Percentiles rank a stretch among this genome's conserved stretches.
phyloP scores from a whole-genome alignment of 2,329 filamentous ascomycete species.

The Cladosporium cucumerinum region DNA sequence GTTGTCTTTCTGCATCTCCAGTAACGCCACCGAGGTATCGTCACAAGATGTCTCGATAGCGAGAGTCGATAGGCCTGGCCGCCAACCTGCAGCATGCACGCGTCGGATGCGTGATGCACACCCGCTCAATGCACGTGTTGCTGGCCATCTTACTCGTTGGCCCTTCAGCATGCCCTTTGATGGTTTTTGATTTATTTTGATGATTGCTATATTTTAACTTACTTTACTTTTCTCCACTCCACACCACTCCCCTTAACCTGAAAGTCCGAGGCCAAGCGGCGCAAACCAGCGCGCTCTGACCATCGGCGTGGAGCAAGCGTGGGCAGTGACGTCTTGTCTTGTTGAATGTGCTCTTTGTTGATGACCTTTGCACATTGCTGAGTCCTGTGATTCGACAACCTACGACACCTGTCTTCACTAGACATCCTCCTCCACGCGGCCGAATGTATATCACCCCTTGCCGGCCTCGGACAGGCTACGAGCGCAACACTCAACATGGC shows the following conservation, averaged over 20 bases:
- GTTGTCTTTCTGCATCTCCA: slow-evolving; percentile 50
- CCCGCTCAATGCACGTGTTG: neutral
- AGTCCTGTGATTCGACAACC: neutral
- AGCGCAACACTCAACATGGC: slow-evolving; percentile 31
- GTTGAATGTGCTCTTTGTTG: slow-evolving; percentile 3
- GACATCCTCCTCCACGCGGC: neutral
- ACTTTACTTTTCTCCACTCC: neutral
- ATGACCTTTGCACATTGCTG: neutral
- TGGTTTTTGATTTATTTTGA: neutral
- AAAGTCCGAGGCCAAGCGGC: slow-evolving; percentile 4
- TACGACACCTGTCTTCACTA: neutral
- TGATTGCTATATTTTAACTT: no score
- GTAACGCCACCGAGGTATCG: slow-evolving; percentile 83
- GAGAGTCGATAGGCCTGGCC: slow-evolving; percentile 47
- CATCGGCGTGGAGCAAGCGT: slow-evolving; percentile 2
- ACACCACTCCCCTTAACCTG: neutral
- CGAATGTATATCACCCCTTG: slow-evolving; percentile 2
- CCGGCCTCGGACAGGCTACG: neutral
- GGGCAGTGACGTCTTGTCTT: slow-evolving; percentile 12
- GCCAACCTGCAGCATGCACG: slow-evolving; percentile 1
- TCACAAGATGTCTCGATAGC: slow-evolving; percentile 87
- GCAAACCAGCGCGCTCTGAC: neutral
- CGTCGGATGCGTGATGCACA: neutral
- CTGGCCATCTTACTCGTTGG: neutral
- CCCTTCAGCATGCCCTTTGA: slow-evolving; percentile 2